Conservation (phyloP, 768 basidiomycete genomes). For the Auricularia sp. region DNA sequence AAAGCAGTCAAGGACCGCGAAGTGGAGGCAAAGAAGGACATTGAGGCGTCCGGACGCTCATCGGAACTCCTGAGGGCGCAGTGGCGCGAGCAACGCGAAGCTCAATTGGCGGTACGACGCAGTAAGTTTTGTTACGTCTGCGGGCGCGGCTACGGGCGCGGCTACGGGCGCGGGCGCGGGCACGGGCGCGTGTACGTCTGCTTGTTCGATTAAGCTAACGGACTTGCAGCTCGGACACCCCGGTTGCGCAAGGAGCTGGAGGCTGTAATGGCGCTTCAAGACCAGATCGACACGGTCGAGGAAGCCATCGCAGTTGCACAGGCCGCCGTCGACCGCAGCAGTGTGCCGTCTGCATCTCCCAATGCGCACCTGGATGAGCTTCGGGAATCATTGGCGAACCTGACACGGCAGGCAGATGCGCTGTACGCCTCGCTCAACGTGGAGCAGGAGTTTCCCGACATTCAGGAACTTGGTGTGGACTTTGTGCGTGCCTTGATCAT, state of each 20-base stretch:
- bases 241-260: constrained; percentile 26
- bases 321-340: too few species aligned
- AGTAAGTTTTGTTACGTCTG: constrained; percentile 17
- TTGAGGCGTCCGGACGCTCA: constrained; percentile 14
- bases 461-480: constrained; percentile 19
- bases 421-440: constrained; percentile 29
- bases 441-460: constrained; percentile 23
- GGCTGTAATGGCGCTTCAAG: constrained; percentile 22
- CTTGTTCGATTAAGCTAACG: not conserved
- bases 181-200: too few species aligned
- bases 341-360: not conserved
- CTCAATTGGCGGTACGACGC: constrained; percentile 21
- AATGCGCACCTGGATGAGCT: constrained; percentile 16
- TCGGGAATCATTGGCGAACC: constrained; percentile 12
- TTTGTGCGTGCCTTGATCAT: constrained; percentile 25
- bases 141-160: not conserved
- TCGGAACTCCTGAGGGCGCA: constrained; percentile 17
- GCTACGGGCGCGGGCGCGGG: not conserved
- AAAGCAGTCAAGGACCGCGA: constrained; percentile 11
- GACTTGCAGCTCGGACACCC: constrained; percentile 3
- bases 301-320: not conserved
- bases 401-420: constrained; percentile 19
- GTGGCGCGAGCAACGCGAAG: constrained; percentile 25
- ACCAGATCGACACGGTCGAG: constrained; percentile 18
- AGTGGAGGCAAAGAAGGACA: not conserved